These are phyloP conservation scores for Striga asiatica DNA, from an alignment of 257 asterid genomes.

Conservation along the genomic window DNA sequence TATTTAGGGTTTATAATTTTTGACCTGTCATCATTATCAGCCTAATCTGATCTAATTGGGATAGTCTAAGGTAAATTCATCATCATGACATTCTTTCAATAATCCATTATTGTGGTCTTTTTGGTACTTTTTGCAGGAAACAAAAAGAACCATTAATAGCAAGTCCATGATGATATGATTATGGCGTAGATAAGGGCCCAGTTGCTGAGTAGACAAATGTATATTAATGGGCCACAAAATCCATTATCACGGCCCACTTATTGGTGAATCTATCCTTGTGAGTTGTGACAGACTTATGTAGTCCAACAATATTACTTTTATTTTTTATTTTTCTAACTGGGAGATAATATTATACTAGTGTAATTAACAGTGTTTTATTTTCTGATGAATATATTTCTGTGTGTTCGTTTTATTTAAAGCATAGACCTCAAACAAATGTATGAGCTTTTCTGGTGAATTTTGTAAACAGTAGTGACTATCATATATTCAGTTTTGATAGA, in stretches of 20 bases:
- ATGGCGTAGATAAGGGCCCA: constrained; percentile 29
- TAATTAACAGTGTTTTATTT: too few relatives aligned
- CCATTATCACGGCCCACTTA: constrained; percentile 31
- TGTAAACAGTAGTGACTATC: too few relatives aligned
- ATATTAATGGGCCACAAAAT: constrained; percentile 36
- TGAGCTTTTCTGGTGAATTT: too few relatives aligned
- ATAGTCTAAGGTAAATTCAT: constrained; percentile 16
- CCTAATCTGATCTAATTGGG: constrained; percentile 8
- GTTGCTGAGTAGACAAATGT: constrained; percentile 16
- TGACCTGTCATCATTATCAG: constrained; percentile 12
- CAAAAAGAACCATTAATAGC: background rate
- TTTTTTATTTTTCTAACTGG: too few relatives aligned
- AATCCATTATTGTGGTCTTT: constrained; percentile 7
- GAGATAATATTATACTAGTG: too few relatives aligned
- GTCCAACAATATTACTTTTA: too few relatives aligned
- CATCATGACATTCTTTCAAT: constrained; percentile 17
- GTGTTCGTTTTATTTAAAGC: too few relatives aligned
- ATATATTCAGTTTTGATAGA: too few relatives aligned
- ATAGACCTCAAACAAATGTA: too few relatives aligned
- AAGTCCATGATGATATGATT: constrained; percentile 29
- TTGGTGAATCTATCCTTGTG: constrained; percentile 19
- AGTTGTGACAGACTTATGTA: too few relatives aligned
- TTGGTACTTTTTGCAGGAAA: constrained; percentile 12
- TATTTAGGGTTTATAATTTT: constrained; percentile 21
- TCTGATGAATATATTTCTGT: too few relatives aligned